Evolutionary conservation across 768 basidiomycete species (phyloP), one percentile per base, ranked within the genome.

Genomic region (Podaxis carcinomalis): DNA sequence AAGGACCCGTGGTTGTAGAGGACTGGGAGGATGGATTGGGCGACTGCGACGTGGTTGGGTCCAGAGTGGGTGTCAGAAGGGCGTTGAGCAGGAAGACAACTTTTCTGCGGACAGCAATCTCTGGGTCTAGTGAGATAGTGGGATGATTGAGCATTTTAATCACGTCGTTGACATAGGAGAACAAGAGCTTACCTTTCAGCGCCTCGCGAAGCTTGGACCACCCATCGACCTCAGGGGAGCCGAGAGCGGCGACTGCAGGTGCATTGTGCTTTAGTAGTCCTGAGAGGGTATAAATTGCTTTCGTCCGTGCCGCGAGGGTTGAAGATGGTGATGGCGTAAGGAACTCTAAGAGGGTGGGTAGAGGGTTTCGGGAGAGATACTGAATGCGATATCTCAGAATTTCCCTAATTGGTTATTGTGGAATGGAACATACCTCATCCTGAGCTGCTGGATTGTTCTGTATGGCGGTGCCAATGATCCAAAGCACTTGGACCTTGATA

Each of bases 381-480:
- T 91, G 4, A 11, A 21, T 23, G 50, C 21, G 56, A 62, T 23
- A 56, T 35, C 19, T 49, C 47, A 49, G 23, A 59, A 51, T 19
- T 28, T 28, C 6, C 27, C 27, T 28, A 6, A 5, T 28, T 32
- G 1, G n/a, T 51, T 10, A 47, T 40, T 13, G 53, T 13, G 47
- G 11, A 23, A 11, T 13, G 23, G 7, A 25, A 79, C 85, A 63
- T 66, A 92, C 91, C 2, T 85, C 83, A 56, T 82, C 77, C 65
- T 95, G 94, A 0, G 94, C 92, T 6, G 85, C 77, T 0, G 93
- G 92, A 64, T 95, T 96, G 67, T 96, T 95, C 70, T 95, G 93
- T 5, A 95, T 68, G 0, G 94, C 92, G 0, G 94, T 96, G 5
- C 94, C 94, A 21, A 92, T 80, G 0, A 95, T 86, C 94, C 94